Percentiles rank a stretch among this genome's conserved stretches.
Evolutionary conservation across 495 filamentous ascomycete species (phyloP).

Genomic region (Penicillium bovifimosum): DNA sequence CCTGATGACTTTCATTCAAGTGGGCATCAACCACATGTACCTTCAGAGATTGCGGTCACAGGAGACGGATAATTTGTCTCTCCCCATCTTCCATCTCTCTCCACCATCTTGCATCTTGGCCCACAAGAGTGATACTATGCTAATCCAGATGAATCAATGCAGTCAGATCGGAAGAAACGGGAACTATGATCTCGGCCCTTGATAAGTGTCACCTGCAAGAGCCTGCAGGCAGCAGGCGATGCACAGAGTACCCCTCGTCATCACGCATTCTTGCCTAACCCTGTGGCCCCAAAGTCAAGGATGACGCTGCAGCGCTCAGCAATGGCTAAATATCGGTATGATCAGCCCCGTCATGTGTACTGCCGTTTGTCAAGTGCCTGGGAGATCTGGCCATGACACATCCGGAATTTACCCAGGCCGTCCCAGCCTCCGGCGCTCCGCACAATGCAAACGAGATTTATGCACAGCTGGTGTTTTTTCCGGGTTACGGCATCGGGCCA

Average conservation of each 20-base stretch:
- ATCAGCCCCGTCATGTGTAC: too few relatives aligned
- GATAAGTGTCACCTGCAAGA: not conserved
- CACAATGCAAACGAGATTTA: not conserved
- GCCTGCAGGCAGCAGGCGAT: too few relatives aligned
- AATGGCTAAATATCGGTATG: not conserved
- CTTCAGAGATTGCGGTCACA: too few relatives aligned
- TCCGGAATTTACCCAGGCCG: not conserved
- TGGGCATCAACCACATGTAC: too few relatives aligned
- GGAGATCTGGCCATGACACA: not conserved
- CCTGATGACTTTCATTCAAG: too few relatives aligned
- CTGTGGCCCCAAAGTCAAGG: not conserved
- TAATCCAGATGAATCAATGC: too few relatives aligned
- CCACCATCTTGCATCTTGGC: too few relatives aligned
- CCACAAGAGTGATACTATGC: too few relatives aligned
- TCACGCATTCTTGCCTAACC: not conserved
- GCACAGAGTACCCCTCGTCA: not conserved
- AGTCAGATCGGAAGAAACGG: not conserved
- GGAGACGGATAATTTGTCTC: too few relatives aligned
- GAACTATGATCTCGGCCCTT: not conserved
- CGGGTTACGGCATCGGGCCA: not conserved
- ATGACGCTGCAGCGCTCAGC: not conserved
- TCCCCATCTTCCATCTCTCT: too few relatives aligned
- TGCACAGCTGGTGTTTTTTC: not conserved
- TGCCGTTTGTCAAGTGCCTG: not conserved
- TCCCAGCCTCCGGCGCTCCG: not conserved